These are phyloP conservation scores for Talaromyces wortmannii DNA, from an alignment of 495 filamentous ascomycete species.

Conservation along the genomic window DNA sequence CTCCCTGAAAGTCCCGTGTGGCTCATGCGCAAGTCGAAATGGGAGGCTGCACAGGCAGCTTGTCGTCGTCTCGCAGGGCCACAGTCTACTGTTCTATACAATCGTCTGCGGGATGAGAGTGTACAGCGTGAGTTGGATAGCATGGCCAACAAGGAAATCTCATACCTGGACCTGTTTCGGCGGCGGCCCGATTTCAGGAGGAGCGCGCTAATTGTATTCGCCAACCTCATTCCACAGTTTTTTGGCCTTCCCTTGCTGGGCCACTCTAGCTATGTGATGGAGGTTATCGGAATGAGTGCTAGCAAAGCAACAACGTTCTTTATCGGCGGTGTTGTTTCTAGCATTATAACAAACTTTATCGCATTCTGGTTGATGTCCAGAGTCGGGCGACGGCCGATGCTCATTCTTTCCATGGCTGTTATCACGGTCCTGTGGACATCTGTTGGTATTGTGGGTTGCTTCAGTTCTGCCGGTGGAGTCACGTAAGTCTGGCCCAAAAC, in stretches of 20 bases:
- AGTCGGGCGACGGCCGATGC: constrained; percentile 17
- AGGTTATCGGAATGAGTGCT: constrained; percentile 24
- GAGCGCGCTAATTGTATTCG: constrained; percentile 37
- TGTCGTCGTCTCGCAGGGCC: constrained; percentile 15
- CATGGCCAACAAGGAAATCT: constrained; percentile 7
- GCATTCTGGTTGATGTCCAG: constrained; percentile 19
- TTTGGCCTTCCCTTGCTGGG: constrained; percentile 25
- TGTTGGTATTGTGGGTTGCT: constrained; percentile 29
- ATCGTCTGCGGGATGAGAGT: constrained; percentile 17
- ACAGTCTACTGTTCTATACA: constrained; percentile 13
- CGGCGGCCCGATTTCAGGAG: constrained; percentile 12
- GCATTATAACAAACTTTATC: constrained; percentile 21
- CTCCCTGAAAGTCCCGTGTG: constrained; percentile 17
- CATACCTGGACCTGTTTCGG: constrained; percentile 34
- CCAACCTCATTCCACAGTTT: constrained; percentile 18
- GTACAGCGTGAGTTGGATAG: neutral
- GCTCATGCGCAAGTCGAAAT: constrained; percentile 8
- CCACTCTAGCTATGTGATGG: constrained; percentile 26
- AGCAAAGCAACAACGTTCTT: constrained; percentile 22
- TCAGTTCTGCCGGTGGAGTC: constrained; percentile 14
- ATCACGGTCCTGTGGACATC: constrained; percentile 20
- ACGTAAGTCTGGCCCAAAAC: constrained; percentile 13
- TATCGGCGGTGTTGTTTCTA: constrained; percentile 22
- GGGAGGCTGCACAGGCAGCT: constrained; percentile 7
- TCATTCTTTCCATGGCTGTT: constrained; percentile 9